phyloP scores from a whole-genome alignment of 441 rosid genomes.

The Adansonia madagascariensis region DNA sequence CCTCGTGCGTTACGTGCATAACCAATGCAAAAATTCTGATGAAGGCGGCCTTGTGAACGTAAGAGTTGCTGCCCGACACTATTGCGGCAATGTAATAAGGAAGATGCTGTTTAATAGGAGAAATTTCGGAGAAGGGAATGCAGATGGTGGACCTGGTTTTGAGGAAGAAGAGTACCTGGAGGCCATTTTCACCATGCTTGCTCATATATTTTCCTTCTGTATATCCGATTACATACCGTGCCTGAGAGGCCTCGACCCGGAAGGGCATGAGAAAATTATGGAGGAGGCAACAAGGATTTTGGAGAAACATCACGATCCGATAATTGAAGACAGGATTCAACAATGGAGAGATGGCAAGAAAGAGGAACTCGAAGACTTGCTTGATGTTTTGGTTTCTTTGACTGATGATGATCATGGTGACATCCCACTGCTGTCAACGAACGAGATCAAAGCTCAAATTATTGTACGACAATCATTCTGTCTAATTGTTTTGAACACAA shows the following conservation, averaged over 20 bases:
- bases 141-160: neutral
- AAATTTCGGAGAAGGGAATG: neutral
- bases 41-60: neutral
- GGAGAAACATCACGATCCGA: constrained; percentile 34
- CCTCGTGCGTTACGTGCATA: constrained; percentile 7
- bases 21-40: neutral
- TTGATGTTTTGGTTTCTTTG: constrained; percentile 40
- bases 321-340: constrained; percentile 33
- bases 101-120: neutral
- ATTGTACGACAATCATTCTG: constrained; percentile 24
- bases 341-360: constrained; percentile 23
- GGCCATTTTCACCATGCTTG: neutral
- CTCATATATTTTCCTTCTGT: neutral
- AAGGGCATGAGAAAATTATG: neutral
- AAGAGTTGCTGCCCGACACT: neutral
- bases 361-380: constrained; percentile 36
- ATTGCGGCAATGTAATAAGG: neutral
- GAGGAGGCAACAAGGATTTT: neutral
- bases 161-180: neutral
- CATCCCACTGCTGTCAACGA: constrained; percentile 28
- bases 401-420: constrained; percentile 25
- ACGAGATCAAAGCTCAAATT: constrained; percentile 38
- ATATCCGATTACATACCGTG: neutral
- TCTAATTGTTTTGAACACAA: neutral
- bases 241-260: neutral